A percentile compares a stretch with the other conserved stretches of the same genome.
These are phyloP conservation scores for Scedosporium aurantiacum DNA, from an alignment of 2,329 filamentous ascomycete species.

Conservation along the genomic window DNA sequence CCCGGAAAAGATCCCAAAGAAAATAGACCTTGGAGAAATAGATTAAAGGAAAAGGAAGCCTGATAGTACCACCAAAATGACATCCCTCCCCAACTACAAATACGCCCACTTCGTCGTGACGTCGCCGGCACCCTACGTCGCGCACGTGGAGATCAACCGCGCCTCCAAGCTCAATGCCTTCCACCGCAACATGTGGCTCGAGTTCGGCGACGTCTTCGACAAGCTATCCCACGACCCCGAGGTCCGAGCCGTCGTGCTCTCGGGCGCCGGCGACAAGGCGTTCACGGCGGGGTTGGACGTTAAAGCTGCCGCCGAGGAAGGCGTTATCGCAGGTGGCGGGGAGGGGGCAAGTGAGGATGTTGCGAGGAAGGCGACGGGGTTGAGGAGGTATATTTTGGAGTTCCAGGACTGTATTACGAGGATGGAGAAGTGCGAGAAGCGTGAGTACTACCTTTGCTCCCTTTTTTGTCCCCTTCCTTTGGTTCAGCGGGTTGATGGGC, in stretches of 20 bases:
- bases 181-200: slow-evolving; percentile 73
- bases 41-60: neutral
- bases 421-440: slow-evolving; percentile 83
- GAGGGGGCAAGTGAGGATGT: slow-evolving; percentile 33
- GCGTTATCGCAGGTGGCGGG: slow-evolving; percentile 26
- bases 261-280: slow-evolving; percentile 68
- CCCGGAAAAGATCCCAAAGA: neutral
- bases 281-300: slow-evolving; percentile 86
- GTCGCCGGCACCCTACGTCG: slow-evolving; percentile 62
- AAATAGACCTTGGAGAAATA: neutral
- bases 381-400: slow-evolving; percentile 60
- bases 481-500: neutral
- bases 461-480: neutral
- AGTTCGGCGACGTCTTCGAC: slow-evolving; percentile 62
- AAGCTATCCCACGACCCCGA: slow-evolving; percentile 60
- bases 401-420: slow-evolving; percentile 71
- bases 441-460: slow-evolving; percentile 29
- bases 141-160: slow-evolving; percentile 87
- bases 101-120: slow-evolving; percentile 64
- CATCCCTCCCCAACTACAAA: slow-evolving; percentile 18
- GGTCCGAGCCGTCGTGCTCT: slow-evolving; percentile 68
- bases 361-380: slow-evolving; percentile 48
- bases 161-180: slow-evolving; percentile 84
- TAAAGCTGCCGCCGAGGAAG: slow-evolving; percentile 49
- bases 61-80: neutral